These are phyloP conservation scores for Tolypocladium inflatum DNA, from an alignment of 2,329 filamentous ascomycete genomes.

Conservation along the genomic window DNA sequence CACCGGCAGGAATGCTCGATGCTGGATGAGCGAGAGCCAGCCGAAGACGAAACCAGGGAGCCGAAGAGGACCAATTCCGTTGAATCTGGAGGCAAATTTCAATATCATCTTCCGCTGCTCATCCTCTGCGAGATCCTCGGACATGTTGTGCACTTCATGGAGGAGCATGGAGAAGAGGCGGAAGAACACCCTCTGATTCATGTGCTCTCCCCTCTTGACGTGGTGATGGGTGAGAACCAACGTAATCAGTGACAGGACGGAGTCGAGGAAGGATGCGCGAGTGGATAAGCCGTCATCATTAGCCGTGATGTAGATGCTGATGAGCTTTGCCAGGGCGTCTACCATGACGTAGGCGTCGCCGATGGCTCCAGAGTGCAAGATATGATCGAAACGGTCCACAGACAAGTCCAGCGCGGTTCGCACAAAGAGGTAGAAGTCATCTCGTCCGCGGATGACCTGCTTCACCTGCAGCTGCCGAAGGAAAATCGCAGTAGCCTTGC, in stretches of 20 bases:
- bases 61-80: constrained; percentile 64
- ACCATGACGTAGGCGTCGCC: constrained; percentile 50
- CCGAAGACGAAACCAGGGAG: constrained; percentile 77
- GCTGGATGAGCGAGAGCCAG: constrained; percentile 76
- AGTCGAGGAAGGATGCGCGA: constrained; percentile 66
- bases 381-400: constrained; percentile 67
- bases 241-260: constrained; percentile 66
- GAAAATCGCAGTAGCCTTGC: constrained; percentile 65
- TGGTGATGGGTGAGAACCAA: constrained; percentile 82
- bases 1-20: constrained; percentile 74
- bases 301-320: constrained; percentile 65
- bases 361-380: constrained; percentile 51
- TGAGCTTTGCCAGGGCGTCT: constrained; percentile 75
- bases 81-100: constrained; percentile 60
- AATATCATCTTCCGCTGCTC: constrained; percentile 63
- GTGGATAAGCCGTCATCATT: constrained; percentile 54
- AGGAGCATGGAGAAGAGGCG: constrained; percentile 77
- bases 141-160: constrained; percentile 57
- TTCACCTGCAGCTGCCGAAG: constrained; percentile 73
- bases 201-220: constrained; percentile 66
- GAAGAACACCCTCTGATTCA: constrained; percentile 87
- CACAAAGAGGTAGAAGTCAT: constrained; percentile 73
- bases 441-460: constrained; percentile 61
- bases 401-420: constrained; percentile 73
- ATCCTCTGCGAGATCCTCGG: constrained; percentile 46